Percentiles rank a stretch among this genome's conserved stretches.
Evolutionary conservation across 225 moss, liverwort and hornwort genomes (phyloP).

Genomic region (Ulota crispa): DNA sequence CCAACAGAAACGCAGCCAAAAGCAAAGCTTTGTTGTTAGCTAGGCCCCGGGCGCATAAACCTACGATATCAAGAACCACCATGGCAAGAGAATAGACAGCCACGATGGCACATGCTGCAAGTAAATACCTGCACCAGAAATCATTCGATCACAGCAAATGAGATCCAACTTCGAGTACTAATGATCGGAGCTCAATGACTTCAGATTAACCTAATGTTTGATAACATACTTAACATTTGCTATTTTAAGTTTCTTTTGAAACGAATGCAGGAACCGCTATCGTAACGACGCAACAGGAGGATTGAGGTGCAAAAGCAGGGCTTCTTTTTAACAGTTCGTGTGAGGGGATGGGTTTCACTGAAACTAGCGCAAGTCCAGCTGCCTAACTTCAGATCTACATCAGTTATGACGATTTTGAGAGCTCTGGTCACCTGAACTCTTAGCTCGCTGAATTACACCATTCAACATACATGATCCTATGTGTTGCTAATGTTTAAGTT

Average conservation of each 20-base stretch:
- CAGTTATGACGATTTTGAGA: background rate
- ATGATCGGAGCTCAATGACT: background rate
- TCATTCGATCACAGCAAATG: background rate
- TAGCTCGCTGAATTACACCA: background rate
- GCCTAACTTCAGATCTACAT: background rate
- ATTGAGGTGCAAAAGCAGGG: background rate
- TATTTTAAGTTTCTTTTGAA: background rate
- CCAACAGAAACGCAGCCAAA: constrained; percentile 8
- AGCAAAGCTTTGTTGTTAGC: background rate
- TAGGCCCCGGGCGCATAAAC: background rate
- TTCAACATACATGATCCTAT: background rate
- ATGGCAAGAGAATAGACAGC: constrained; percentile 23
- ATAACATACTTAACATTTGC: background rate
- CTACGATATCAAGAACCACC: background rate
- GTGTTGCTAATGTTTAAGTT: background rate
- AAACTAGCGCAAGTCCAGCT: no score
- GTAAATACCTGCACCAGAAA: constrained; percentile 29
- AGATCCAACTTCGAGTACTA: background rate
- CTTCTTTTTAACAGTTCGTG: no score
- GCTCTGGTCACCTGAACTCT: background rate
- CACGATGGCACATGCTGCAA: constrained; percentile 15
- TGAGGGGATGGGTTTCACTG: no score
- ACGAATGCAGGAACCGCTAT: background rate
- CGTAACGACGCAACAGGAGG: background rate
- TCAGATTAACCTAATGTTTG: background rate